Percentiles rank a stretch among this genome's conserved stretches.
Evolutionary conservation across 768 basidiomycete species (phyloP).

Genomic region (Boletus rufocinnamomeus): DNA sequence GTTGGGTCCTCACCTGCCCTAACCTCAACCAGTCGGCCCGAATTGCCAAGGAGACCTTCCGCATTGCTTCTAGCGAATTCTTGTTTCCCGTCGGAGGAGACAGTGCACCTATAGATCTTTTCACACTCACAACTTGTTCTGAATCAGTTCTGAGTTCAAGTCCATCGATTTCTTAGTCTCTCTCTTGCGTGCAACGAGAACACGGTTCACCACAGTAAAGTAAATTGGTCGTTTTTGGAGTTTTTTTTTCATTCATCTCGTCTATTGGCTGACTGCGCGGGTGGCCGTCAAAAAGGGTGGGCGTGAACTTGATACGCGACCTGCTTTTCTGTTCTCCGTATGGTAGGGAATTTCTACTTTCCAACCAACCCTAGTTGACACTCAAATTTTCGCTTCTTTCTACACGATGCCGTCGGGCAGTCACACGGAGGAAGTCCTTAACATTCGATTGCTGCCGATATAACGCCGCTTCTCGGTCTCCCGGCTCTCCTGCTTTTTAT

Average conservation of each 20-base stretch:
- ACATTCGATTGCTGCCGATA: background rate
- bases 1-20: background rate
- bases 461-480: background rate
- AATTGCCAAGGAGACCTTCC: background rate
- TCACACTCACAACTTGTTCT: background rate
- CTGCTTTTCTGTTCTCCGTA: constrained; percentile 1
- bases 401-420: constrained; percentile 18
- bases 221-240: background rate
- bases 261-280: background rate
- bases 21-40: constrained; percentile 1
- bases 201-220: background rate
- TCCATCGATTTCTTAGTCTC: background rate
- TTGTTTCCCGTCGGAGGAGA: background rate
- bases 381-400: constrained; percentile 12
- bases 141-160: too few relatives aligned
- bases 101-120: background rate
- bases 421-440: background rate
- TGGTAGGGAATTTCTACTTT: constrained; percentile 1
- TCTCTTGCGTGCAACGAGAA: background rate
- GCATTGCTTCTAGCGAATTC: background rate
- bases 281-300: background rate
- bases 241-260: background rate
- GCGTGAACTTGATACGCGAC: background rate
- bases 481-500: background rate
- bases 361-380: background rate